phyloP scores from a whole-genome alignment of 495 filamentous ascomycete species.

The Acidiella bohemica region DNA sequence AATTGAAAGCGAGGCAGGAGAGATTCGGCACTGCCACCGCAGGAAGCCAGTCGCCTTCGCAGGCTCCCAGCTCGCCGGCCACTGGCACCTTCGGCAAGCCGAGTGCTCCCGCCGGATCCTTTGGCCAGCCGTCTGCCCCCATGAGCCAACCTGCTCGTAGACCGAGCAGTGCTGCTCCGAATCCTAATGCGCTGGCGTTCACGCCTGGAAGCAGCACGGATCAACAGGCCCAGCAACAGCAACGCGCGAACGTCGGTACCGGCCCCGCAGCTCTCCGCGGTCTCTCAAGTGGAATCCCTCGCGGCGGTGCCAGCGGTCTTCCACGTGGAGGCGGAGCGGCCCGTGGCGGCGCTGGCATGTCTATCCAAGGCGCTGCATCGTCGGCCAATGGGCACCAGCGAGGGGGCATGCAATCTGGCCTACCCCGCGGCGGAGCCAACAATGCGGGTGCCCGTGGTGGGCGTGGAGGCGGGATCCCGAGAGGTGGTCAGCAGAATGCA shows the following conservation, averaged over 20 bases:
- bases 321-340: conserved; percentile 5
- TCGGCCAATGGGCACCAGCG: not conserved
- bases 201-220: conserved; percentile 4
- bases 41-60: conserved; percentile 1
- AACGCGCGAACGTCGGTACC: conserved; percentile 17
- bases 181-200: not conserved
- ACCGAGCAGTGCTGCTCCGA: not conserved
- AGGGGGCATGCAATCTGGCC: not conserved
- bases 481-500: too few relatives aligned
- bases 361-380: conserved; percentile 6
- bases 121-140: conserved; percentile 13
- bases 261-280: conserved; percentile 23
- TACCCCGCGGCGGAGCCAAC: conserved; percentile 9
- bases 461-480: too few relatives aligned
- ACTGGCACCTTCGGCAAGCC: not conserved
- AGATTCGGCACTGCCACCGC: conserved; percentile 8
- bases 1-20: conserved; percentile 8
- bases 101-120: not conserved
- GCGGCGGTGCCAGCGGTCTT: conserved; percentile 2
- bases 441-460: too few relatives aligned
- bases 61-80: conserved; percentile 7
- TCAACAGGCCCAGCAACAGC: conserved; percentile 11
- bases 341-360: conserved; percentile 2
- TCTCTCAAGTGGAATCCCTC: conserved; percentile 9
- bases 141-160: conserved; percentile 10